Evolutionary conservation across 164 flowering plant genomes (phyloP), one percentile per base, ranked within the genome.

Genomic region (Macadamia tetraphylla): DNA sequence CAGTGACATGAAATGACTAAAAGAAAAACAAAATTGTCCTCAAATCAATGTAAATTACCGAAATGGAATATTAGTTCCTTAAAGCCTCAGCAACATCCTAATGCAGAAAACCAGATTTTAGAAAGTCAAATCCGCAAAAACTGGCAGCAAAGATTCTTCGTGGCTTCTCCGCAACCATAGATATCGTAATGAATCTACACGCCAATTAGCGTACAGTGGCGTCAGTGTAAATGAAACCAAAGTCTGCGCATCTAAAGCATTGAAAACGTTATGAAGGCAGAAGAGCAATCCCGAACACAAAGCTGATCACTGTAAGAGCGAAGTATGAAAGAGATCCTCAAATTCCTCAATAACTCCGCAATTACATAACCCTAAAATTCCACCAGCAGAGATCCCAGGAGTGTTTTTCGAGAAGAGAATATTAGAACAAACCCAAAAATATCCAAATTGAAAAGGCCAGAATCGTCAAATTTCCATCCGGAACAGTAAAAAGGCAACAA

Each of bases 361-460:
- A 64, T 30, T 51, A 12, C n/a, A 29, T 51, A 79, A 73, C 74
- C 79, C 78, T 66, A 76, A 62, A 76, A 51, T 72, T n/a, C 58
- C 55, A 11, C 58, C 29, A 10, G 4, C 48, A 3, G 63, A 44
- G 64, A 70, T 29, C 64, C 66, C 68, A 64, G 53, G 17, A 53
- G 58, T 12, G 60, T n/a, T 62, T n/a, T 18, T 46, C 46, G 58
- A 58, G 61, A 60, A 32, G 30, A 58, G 48, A 68, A 23, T 23
- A 23, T 23, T 23, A 23, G 23, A 23, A 29, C 29, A 58, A 69
- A 64, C 76, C 71, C 70, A 32, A 75, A 70, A 52, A 48, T 5
- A 52, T 70, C 57, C 60, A 48, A 71, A 35, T 58, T 71, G 48
- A 67, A 44, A 73, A 15, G 1, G 63, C 52, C 31, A 5, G 12